These are phyloP conservation scores for Zanthoxylum bungeanum DNA, from an alignment of 345 rosid genomes.

Conservation along the genomic window DNA sequence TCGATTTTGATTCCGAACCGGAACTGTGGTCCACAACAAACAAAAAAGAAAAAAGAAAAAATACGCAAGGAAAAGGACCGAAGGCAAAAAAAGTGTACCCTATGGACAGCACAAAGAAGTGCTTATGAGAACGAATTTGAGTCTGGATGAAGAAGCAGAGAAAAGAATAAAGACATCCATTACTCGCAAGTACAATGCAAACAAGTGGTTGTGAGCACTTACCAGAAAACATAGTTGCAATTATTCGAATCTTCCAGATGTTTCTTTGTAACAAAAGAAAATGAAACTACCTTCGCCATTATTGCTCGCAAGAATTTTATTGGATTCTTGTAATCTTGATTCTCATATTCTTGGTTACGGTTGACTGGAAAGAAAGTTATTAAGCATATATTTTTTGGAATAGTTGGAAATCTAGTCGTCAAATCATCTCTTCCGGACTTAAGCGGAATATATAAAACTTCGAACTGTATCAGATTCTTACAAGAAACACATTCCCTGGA, in stretches of 20 bases:
- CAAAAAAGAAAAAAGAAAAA: too few species aligned
- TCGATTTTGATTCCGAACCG: too few species aligned
- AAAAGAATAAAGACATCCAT: not conserved
- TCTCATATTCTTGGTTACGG: not conserved
- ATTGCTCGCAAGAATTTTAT: not conserved
- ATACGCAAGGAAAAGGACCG: too few species aligned
- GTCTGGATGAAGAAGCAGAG: not conserved
- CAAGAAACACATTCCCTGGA: too few species aligned
- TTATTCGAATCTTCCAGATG: not conserved
- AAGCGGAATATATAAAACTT: too few species aligned
- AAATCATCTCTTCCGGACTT: too few species aligned
- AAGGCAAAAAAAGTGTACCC: too few species aligned
- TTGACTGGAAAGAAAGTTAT: slow-evolving; percentile 4
- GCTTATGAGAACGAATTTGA: not conserved
- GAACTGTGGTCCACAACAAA: too few species aligned
- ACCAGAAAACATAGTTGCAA: not conserved
- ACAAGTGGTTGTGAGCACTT: not conserved
- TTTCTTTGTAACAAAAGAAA: not conserved
- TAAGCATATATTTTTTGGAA: too few species aligned
- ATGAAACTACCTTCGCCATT: not conserved
- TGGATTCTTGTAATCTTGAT: not conserved
- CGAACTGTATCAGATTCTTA: too few species aligned
- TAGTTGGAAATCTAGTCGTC: too few species aligned
- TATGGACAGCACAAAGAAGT: too few species aligned
- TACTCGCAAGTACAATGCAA: not conserved